Percentiles rank a stretch among this genome's conserved stretches.
Evolutionary conservation across 2,329 filamentous ascomycete genomes (phyloP).

Genomic region (Aspergillus pseudoglaucus): DNA sequence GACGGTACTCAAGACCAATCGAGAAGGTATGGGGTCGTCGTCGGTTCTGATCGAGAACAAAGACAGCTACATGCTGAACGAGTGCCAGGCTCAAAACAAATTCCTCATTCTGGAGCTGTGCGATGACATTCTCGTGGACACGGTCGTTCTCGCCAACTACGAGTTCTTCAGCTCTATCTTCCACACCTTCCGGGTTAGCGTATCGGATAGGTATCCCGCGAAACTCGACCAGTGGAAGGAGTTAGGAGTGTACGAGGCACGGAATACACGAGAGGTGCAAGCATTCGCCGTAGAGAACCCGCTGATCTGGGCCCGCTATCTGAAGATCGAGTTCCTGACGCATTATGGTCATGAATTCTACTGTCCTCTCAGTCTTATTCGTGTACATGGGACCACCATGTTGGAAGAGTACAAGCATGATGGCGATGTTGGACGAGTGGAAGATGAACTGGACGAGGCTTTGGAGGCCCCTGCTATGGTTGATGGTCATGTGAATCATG

Average conservation of each 20-base stretch:
- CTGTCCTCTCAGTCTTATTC: constrained; percentile 81
- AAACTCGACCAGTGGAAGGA: constrained; percentile 89
- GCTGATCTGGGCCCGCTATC: constrained; percentile 89
- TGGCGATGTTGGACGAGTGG: constrained; percentile 56
- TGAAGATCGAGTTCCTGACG: constrained; percentile 83
- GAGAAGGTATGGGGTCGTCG: constrained; percentile 78
- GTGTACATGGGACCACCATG: constrained; percentile 88
- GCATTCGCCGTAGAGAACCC: constrained; percentile 91
- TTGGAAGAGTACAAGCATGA: constrained; percentile 92
- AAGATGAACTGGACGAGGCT: constrained; percentile 55
- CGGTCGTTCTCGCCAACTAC: constrained; percentile 93
- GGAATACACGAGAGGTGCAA: constrained; percentile 89
- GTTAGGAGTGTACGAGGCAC: constrained; percentile 79
- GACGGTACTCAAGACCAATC: constrained; percentile 83
- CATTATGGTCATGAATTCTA: constrained; percentile 98
- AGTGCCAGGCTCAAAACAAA: constrained; percentile 80
- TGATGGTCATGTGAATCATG: background rate
- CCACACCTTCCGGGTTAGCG: constrained; percentile 80
- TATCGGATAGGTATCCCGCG: constrained; percentile 89
- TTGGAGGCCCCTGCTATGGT: constrained; percentile 15
- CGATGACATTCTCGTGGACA: constrained; percentile 81
- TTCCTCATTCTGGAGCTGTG: constrained; percentile 93
- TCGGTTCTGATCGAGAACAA: constrained; percentile 93
- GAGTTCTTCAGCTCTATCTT: constrained; percentile 99
- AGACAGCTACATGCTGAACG: constrained; percentile 95